Evolutionary conservation across 345 rosid species (phyloP), one percentile per base, ranked within the genome.

Genomic region (Corchorus olitorius): DNA sequence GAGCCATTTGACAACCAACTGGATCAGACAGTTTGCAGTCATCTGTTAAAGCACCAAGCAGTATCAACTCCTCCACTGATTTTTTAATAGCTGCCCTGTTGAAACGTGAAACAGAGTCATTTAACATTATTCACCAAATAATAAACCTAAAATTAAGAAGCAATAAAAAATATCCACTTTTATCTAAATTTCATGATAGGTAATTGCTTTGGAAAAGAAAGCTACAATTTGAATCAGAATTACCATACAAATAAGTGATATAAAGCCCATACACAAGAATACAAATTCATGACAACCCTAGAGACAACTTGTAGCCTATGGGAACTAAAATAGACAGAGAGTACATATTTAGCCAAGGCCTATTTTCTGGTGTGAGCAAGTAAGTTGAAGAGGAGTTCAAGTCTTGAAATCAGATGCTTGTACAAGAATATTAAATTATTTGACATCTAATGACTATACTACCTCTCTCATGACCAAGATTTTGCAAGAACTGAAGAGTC

Each of bases 31-130:
- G 81, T 84, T 93, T 90, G 78, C 94, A 87, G 22, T 93, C 99
- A 82, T 91, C 96, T 4, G 95, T 87, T 81, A 93, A 86, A 81
- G 98, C 98, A 78, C 97, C 98, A 43, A 94, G 90, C 86, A 89
- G 79, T 53, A 77, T 86, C 83, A 94, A 81, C 67, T 94, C 92
- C 80, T 87, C 97, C 89, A 94, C 73, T 17, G 98, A 94, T 81
- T 89, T 93, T 80, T 89, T 67, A 19, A 94, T 90, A 61, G 97
- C 76, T 56, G 86, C 83, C 88, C 98, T 93, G 93, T 81, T 83
- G 75, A 81, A 84, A 81, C 72, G 72, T 72, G 66, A 58, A 33
- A 72, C 5, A 78, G 66, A 71, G 6, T 53, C 54, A 37, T 70
- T 70, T 22, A 33, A 50, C 55, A 13, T 66, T 66, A 37, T 39